These are phyloP conservation scores for Paramecium sexaurelia DNA, from an alignment of 73 alveolate species.

Conservation along the genomic window DNA sequence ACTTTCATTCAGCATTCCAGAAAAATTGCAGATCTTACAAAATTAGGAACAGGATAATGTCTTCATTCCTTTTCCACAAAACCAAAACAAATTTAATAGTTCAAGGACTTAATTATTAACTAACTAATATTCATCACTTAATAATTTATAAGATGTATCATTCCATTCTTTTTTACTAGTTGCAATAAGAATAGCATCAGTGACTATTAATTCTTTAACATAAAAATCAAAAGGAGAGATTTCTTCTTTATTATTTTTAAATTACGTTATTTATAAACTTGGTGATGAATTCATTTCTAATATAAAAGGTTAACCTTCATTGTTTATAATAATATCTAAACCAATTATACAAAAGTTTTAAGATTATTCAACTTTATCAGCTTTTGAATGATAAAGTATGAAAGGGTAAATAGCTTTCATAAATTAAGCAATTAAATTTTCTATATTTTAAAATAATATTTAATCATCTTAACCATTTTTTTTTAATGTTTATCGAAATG, in stretches of 20 bases:
- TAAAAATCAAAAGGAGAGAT: constrained; percentile 74
- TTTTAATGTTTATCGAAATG: background rate
- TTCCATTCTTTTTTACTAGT: background rate
- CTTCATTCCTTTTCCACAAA: constrained; percentile 13
- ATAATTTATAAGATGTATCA: background rate
- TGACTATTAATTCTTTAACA: constrained; percentile 72
- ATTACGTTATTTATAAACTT: constrained; percentile 76
- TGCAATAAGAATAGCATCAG: constrained; percentile 72
- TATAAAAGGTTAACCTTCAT: constrained; percentile 85
- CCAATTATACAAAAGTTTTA: constrained; percentile 80
- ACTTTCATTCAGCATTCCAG: background rate
- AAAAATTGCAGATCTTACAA: background rate
- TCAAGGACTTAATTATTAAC: background rate
- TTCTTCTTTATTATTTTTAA: constrained; percentile 58
- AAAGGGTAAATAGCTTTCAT: constrained; percentile 15
- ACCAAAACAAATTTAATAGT: constrained; percentile 9
- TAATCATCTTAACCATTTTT: background rate
- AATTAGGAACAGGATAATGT: background rate
- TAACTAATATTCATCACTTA: constrained; percentile 9
- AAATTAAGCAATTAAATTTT: background rate
- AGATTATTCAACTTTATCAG: background rate
- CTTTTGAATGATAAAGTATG: background rate
- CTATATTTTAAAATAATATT: background rate
- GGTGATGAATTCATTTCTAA: constrained; percentile 95
- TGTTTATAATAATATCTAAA: constrained; percentile 84